Evolutionary conservation across 2,329 filamentous ascomycete genomes (phyloP), one percentile per base, ranked within the genome.

Genomic region (Teratosphaeria gauchensis): DNA sequence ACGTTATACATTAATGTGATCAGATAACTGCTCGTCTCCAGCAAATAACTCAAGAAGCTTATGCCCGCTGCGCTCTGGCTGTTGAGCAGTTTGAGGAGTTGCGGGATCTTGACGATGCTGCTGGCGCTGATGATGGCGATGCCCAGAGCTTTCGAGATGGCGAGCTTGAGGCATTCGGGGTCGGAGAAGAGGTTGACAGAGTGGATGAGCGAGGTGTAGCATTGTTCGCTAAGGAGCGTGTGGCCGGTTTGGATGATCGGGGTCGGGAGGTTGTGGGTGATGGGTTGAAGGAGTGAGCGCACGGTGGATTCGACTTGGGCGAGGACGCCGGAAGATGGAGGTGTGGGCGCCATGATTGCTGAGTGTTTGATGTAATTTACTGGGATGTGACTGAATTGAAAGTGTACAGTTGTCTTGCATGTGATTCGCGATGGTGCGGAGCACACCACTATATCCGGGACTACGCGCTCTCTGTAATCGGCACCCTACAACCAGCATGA

Each of bases 1-100:
- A 89, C 81, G 74, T 95, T 96, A 80, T 99, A 99, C 56, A 90
- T 89, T 65, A 99, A 83, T 4, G 86, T 88, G 75, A 96, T 95
- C 68, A 96, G 81, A 76, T 95, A 92, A 59, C 87, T 85, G 58
- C 84, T 81, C 8, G 91, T 96, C 79, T 99, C 94, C 72, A 99
- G 89, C 35, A 94, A 81, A 78, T 96, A 97, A 33, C 89, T 88
- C 52, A 95, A 82, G 77, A 97, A 95, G 54, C 86, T 90, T 62
- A 99, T 83, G 66, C 94, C 94, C 52, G 84, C 83, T 31, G 91
- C 85, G 55, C 90, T 96, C 69, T 85, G 83, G 54, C 90, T 91
- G 70, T 81, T 81, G 69, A 94, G 76, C 56, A 99, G 85, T 80
- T 99, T 99, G 74, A 96, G 75, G 72, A 99, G 92, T 79, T 99